Percentiles rank a stretch among this genome's conserved stretches.
phyloP scores from a whole-genome alignment of 257 asterid genomes.

The Coffea canephora region DNA sequence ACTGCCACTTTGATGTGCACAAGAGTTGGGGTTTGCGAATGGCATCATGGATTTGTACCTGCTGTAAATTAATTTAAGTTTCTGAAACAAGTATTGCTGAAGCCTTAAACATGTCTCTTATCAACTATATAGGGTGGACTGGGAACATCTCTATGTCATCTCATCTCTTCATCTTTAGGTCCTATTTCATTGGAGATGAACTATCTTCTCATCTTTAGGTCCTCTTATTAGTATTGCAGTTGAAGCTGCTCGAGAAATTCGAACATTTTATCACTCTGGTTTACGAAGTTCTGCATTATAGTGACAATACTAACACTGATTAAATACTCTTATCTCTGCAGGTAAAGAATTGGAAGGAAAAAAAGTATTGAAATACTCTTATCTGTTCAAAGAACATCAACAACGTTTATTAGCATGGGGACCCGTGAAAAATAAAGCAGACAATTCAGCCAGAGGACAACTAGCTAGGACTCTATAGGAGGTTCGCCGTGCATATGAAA shows the following conservation, averaged over 20 bases:
- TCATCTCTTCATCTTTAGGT: neutral
- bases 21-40: constrained; percentile 71
- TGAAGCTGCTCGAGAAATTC: neutral
- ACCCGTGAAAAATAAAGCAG: neutral
- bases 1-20: constrained; percentile 66
- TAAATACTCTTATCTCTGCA: neutral
- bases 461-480: too few relatives aligned
- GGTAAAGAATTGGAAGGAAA: neutral
- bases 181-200: neutral
- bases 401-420: neutral
- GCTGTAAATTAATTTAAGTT: neutral
- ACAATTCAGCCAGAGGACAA: too few relatives aligned
- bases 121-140: neutral
- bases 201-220: neutral
- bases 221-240: neutral
- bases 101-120: neutral
- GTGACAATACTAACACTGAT: neutral
- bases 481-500: too few relatives aligned
- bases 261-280: neutral
- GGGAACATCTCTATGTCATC: constrained; percentile 4
- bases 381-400: neutral
- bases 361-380: neutral
- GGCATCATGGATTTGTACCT: constrained; percentile 54
- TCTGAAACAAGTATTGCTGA: neutral
- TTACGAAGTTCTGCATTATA: neutral